Evolutionary conservation across 2,329 filamentous ascomycete species (phyloP).

Genomic region (Trichophyton equinum): DNA sequence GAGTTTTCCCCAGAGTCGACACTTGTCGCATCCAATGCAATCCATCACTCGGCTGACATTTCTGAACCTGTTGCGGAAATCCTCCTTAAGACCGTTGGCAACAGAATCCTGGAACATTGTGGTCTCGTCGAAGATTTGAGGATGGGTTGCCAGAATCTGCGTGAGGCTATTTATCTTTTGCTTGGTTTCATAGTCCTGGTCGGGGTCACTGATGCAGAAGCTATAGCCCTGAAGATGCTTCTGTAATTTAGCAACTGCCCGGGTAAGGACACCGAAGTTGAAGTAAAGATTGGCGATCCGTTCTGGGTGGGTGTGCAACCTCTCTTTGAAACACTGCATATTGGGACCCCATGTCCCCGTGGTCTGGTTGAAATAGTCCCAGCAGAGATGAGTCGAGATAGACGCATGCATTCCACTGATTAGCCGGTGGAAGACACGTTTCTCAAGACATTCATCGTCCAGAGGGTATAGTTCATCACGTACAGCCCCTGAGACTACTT

Average conservation of each 20-base stretch:
- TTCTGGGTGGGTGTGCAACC: slow-evolving; percentile 76
- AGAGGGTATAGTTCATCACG: slow-evolving; percentile 51
- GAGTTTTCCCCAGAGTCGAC: slow-evolving; percentile 91
- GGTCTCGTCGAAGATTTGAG: slow-evolving; percentile 82
- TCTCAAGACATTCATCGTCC: slow-evolving; percentile 90
- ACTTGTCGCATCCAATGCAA: slow-evolving; percentile 97
- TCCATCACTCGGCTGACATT: slow-evolving; percentile 97
- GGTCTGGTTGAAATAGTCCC: slow-evolving; percentile 89
- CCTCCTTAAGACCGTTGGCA: slow-evolving; percentile 71
- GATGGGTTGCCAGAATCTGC: slow-evolving; percentile 50
- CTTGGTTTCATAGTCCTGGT: slow-evolving; percentile 67
- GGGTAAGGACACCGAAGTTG: slow-evolving; percentile 91
- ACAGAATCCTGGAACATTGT: slow-evolving; percentile 72
- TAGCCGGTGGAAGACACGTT: slow-evolving; percentile 94
- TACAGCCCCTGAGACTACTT: slow-evolving; percentile 35
- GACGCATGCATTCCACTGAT: slow-evolving; percentile 97
- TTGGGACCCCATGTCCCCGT: slow-evolving; percentile 92
- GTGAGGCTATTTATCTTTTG: slow-evolving; percentile 69
- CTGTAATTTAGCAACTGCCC: slow-evolving; percentile 80
- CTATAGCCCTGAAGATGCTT: slow-evolving; percentile 73
- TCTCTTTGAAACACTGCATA: slow-evolving; percentile 69
- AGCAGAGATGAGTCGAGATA: slow-evolving; percentile 91
- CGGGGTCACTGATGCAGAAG: slow-evolving; percentile 77
- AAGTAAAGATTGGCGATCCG: slow-evolving; percentile 97
- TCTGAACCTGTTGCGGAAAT: slow-evolving; percentile 93